Base-by-base conservation (phyloP, 495 filamentous ascomycete genomes). In the Extremus antarcticus region DNA sequence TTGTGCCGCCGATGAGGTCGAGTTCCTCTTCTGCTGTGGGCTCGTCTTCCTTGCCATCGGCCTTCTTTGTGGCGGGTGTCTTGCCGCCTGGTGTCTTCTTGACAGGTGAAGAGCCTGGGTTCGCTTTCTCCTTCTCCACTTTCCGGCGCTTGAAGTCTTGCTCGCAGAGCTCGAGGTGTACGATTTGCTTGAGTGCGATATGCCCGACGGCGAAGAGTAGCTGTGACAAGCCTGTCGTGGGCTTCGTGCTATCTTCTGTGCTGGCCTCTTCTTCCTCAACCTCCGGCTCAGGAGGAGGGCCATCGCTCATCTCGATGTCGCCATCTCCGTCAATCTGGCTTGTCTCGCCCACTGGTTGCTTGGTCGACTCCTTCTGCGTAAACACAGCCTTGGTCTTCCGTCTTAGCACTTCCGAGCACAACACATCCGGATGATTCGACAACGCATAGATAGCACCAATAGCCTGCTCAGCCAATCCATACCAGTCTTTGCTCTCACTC, bases 121-220 rank as follows among this genome's bases (percentile, higher is more conserved):
- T 66, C 43, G 48, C 38, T 70, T 91, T 95, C 67, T 97, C 92
- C 57, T 90, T 88, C 61, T 95, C 92, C 15, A 86, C 87, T 71
- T 97, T 99, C 53, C 90, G 78, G 23, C 90, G 81, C 71, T 99
- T 99, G 71, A 99, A 99, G 68, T 99, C 92, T 38, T 90, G 78
- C 65, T 99, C 92, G 69, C 88, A 90, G 1, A 97, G 77, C 60
- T 99, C 92, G n/a, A 99, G 76, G 68, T 99, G 94, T n/a, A 99
- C 92, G 56, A 97, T 99, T 63, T 99, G 92, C 68, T 98, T 98
- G 71, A 98, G 88, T 25, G 91, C 90, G 55, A 96, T 87, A 64
- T 98, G 91, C 3, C 91, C 92, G 50, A 98, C 91, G 50, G 95
- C 83, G 69, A 95, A 99, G 3, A 99, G 76, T 1, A 99, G 77